phyloP scores from a whole-genome alignment of 2,329 filamentous ascomycete species.

The Colletotrichum sp. region DNA sequence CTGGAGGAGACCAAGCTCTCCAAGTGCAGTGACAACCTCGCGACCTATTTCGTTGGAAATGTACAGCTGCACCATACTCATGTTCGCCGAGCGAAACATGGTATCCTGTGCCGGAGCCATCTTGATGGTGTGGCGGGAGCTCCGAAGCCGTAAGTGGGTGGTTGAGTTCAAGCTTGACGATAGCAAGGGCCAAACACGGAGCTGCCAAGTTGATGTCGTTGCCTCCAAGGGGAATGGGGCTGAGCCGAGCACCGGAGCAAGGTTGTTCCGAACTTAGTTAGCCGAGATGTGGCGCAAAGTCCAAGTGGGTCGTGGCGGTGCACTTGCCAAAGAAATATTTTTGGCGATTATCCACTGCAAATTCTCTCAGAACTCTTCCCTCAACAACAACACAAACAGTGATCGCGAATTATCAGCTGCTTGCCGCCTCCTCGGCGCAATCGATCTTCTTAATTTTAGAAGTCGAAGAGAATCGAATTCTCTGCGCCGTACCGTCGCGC shows the following conservation, averaged over 20 bases:
- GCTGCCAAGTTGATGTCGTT: slow-evolving; percentile 26
- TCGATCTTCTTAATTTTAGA: neutral
- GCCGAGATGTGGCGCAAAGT: neutral
- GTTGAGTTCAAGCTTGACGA: slow-evolving; percentile 21
- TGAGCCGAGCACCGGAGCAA: neutral
- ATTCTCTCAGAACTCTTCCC: neutral
- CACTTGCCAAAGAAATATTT: slow-evolving; percentile 1
- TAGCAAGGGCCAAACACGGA: slow-evolving; percentile 9
- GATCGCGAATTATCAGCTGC: neutral
- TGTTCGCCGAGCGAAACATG: slow-evolving; percentile 99
- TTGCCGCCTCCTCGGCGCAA: neutral
- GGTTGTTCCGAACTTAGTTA: neutral
- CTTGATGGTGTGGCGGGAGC: slow-evolving; percentile 30
- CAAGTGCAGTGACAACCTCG: slow-evolving; percentile 94
- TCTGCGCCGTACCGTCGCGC: neutral
- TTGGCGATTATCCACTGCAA: neutral
- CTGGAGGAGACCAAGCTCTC: slow-evolving; percentile 94
- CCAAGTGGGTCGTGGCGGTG: slow-evolving; percentile 6
- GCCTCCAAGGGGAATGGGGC: slow-evolving; percentile 13
- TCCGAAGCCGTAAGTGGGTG: slow-evolving; percentile 21
- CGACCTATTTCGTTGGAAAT: slow-evolving; percentile 98
- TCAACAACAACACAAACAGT: neutral
- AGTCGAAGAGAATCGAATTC: neutral
- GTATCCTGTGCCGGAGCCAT: slow-evolving; percentile 81
- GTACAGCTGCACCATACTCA: slow-evolving; percentile 99